Evolutionary conservation across 148 eudicot species (phyloP).

Genomic region (Oxyria digyna): DNA sequence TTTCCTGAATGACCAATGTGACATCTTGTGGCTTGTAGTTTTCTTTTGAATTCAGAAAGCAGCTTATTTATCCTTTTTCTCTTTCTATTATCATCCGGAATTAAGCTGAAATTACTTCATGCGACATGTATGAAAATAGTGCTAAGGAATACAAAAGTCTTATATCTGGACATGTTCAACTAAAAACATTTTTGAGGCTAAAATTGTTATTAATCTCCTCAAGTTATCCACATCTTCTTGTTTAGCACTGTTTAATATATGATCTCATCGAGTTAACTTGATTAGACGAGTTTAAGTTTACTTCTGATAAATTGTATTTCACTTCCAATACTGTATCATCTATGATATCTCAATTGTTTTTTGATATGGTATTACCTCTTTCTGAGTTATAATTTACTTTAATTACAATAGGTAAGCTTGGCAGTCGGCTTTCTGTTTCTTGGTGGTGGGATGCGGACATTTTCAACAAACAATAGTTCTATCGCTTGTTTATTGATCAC

Average conservation of each 20-base stretch:
- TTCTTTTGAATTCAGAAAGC: not conserved
- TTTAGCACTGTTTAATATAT: not conserved
- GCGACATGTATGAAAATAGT: not conserved
- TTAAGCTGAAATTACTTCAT: not conserved
- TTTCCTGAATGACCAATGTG: not conserved
- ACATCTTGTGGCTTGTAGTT: not conserved
- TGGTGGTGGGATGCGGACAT: slow-evolving; percentile 91
- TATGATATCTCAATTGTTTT: not conserved
- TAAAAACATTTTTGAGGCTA: not conserved
- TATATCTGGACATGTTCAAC: not conserved
- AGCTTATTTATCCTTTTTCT: not conserved
- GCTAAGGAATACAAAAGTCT: not conserved
- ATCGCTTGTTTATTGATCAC: slow-evolving; percentile 73
- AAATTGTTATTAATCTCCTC: not conserved
- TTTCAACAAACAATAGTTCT: slow-evolving; percentile 75
- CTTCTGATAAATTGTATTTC: not conserved
- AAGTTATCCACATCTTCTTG: not conserved
- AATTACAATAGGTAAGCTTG: slow-evolving; percentile 63
- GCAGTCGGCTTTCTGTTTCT: slow-evolving; percentile 87
- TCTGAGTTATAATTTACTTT: not conserved
- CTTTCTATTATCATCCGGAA: not conserved
- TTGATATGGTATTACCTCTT: not conserved
- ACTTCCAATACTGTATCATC: not conserved
- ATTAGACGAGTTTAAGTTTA: not conserved
- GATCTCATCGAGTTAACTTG: not conserved